Evolutionary conservation across 257 asterid genomes (phyloP).

Genomic region (Nicotiana tomentosiformis): DNA sequence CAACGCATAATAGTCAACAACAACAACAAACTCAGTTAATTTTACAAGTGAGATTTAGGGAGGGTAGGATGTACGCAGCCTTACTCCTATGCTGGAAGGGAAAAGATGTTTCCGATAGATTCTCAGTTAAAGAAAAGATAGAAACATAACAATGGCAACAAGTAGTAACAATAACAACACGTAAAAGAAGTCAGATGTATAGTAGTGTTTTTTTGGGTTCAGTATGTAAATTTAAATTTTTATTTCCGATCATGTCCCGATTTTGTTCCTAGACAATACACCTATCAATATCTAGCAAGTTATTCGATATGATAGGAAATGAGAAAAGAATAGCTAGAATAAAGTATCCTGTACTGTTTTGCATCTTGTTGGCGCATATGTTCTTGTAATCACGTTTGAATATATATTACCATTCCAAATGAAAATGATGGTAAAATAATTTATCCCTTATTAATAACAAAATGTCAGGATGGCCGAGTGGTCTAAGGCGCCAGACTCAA

Average conservation of each 20-base stretch:
- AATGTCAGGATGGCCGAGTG: constrained; percentile 93
- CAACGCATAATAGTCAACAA: too few species aligned
- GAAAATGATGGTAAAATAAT: not conserved
- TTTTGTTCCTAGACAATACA: not conserved
- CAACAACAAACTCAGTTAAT: too few species aligned
- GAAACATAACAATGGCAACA: too few species aligned
- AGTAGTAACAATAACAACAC: too few species aligned
- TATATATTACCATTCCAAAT: not conserved
- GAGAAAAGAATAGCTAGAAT: not conserved
- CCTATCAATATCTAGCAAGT: not conserved
- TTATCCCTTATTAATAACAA: too few species aligned
- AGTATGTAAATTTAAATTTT: too few species aligned
- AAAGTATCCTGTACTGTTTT: not conserved
- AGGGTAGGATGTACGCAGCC: too few species aligned
- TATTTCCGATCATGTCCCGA: too few species aligned
- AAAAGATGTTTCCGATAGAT: too few species aligned
- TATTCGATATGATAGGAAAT: not conserved
- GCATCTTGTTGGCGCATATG: not conserved
- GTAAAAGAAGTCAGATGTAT: not conserved
- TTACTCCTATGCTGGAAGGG: too few species aligned
- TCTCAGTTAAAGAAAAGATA: too few species aligned
- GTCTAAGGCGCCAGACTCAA: constrained; percentile 98
- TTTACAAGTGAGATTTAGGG: too few species aligned
- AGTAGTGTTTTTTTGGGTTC: not conserved
- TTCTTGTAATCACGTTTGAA: not conserved